These are phyloP conservation scores for Protomyces arabidopsidicola DNA, from an alignment of 1,139 yeast genomes.

Conservation along the genomic window DNA sequence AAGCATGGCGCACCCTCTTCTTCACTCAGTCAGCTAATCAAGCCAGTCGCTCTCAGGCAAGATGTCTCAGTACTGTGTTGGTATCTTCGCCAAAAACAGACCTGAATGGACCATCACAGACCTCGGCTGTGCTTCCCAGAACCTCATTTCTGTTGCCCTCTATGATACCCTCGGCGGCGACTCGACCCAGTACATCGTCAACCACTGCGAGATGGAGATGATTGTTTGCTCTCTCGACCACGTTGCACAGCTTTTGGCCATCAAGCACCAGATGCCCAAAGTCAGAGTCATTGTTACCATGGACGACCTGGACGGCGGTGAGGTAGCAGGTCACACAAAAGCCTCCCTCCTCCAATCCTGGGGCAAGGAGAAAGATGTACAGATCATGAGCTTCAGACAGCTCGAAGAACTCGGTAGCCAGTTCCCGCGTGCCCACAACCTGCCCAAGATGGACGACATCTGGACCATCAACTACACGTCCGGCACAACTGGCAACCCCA, in stretches of 20 bases:
- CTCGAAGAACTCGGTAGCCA: slow-evolving; percentile 52
- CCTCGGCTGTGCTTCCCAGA: slow-evolving; percentile 52
- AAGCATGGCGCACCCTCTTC: not conserved
- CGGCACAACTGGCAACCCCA: slow-evolving; percentile 72
- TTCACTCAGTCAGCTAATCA: too few species aligned
- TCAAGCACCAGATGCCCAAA: slow-evolving; percentile 42
- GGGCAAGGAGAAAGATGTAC: slow-evolving; percentile 41
- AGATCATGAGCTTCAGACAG: slow-evolving; percentile 44
- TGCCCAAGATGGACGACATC: slow-evolving; percentile 53
- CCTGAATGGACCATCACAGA: slow-evolving; percentile 61
- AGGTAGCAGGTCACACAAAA: slow-evolving; percentile 34
- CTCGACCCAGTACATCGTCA: slow-evolving; percentile 55
- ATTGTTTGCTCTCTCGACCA: slow-evolving; percentile 51
- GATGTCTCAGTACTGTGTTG: slow-evolving; percentile 46
- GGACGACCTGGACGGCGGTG: slow-evolving; percentile 41
- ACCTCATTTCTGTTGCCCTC: slow-evolving; percentile 55
- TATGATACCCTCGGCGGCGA: slow-evolving; percentile 63
- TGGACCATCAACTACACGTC: slow-evolving; percentile 73
- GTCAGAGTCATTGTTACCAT: slow-evolving; percentile 50
- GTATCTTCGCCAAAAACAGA: slow-evolving; percentile 54
- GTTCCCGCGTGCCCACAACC: slow-evolving; percentile 46
- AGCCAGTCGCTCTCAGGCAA: slow-evolving; percentile 33
- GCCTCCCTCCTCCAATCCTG: slow-evolving; percentile 38
- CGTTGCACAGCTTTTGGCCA: slow-evolving; percentile 44
- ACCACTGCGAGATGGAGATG: slow-evolving; percentile 54